Base-by-base conservation (phyloP, 345 rosid genomes). In the Eucalyptus curtisii region DNA sequence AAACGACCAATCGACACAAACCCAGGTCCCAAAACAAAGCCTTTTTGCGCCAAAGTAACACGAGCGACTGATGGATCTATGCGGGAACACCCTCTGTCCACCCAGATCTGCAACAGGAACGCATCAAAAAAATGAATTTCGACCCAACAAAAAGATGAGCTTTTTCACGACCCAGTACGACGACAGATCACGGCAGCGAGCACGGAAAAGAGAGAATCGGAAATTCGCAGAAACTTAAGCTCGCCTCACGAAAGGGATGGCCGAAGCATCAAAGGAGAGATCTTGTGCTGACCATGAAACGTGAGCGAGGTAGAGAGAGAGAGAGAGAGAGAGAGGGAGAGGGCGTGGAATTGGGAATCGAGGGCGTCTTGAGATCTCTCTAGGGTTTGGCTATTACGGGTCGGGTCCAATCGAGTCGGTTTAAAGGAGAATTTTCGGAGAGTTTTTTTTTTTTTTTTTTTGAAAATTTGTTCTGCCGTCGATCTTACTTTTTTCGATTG, bases 251-350 rank as follows among this genome's bases (percentile, higher is more conserved):
- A 86, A 10, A 86, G 20, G 88, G 49, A 57, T 2, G 31, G 76
- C 64, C 6, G 88, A n/a, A 57, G 88, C 88, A 86, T 86, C 88
- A 64, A 55, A 86, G 66, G 20, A 64, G 6, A 42, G 49, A 57
- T 55, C 37, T 20, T 10, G 47, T 37, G 84, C 42, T 76, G 30
- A 76, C 84, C 84, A 11, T 37, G 30, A 40, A 76, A 20, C 4
- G 30, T 40, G 14, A 37, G 45, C 7, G 47, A 76, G 47, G 42
- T 31, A 10, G 2, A 55, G 61, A 55, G 30, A 24, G 61, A 0
- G 25, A 3, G 5, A 1, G 59, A 17, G 4, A 0, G 25, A 17
- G 5, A 5, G 53, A 16, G 8, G 20, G 0, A 6, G 81, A 5
- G 27, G 45, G 47, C 27, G 15, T 3, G 5, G 84, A 20, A 76